Evolutionary conservation across 2,329 filamentous ascomycete species (phyloP).

Genomic region (Colletotrichum tofieldiae): DNA sequence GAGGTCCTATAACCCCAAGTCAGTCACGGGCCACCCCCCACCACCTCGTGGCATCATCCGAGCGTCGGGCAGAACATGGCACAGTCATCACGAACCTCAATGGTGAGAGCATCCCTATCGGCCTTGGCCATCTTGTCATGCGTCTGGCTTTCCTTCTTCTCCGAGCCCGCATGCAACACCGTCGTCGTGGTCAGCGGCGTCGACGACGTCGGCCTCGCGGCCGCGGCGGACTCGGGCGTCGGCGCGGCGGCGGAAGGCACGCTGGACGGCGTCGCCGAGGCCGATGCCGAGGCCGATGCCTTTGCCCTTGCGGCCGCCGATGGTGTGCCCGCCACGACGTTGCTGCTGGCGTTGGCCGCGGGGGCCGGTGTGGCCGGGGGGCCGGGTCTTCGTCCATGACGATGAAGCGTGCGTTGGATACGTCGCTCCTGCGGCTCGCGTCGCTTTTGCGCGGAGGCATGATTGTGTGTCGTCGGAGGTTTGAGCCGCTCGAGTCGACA

Average conservation of each 20-base stretch:
- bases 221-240: constrained; percentile 33
- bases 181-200: constrained; percentile 25
- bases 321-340: constrained; percentile 38
- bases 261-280: constrained; percentile 47
- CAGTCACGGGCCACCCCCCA: neutral
- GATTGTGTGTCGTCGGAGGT: constrained; percentile 14
- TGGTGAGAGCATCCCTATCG: constrained; percentile 60
- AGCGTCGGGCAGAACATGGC: neutral
- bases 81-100: constrained; percentile 63
- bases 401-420: constrained; percentile 62
- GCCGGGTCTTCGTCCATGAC: constrained; percentile 58
- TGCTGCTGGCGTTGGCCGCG: constrained; percentile 25
- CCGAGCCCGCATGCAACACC: constrained; percentile 20
- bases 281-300: constrained; percentile 44
- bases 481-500: neutral
- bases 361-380: constrained; percentile 36
- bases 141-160: constrained; percentile 49
- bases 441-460: constrained; percentile 74
- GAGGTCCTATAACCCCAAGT: constrained; percentile 71
- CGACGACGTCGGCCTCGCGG: constrained; percentile 40
- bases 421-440: constrained; percentile 60
- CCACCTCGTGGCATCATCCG: neutral
- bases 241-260: neutral
- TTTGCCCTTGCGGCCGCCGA: constrained; percentile 44
- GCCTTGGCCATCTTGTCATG: constrained; percentile 48